Evolutionary conservation across 805 yeast species (phyloP), one percentile per base, ranked within the genome.

Genomic region (Phaffomyces opuntiae): DNA sequence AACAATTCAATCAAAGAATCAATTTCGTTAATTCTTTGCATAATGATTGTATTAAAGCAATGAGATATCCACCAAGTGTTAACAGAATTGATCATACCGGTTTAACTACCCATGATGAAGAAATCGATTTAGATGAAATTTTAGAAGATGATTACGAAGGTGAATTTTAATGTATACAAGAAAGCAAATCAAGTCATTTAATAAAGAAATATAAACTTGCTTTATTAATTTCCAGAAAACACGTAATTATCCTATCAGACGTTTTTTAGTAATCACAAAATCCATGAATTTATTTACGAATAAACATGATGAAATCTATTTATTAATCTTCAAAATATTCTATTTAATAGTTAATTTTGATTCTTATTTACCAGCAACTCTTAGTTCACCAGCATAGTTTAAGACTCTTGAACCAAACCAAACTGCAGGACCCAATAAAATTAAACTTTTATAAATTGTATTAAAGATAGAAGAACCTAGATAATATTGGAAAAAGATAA

Each of bases 31-130:
- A 88, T 68, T 77, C 83, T 40, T 74, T 91, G 53, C 95, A 91
- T 68, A 88, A 89, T 56, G 97, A 91, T 58, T 80, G 87, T 64
- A 95, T 91, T 48, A 86, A 87, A 68, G 88, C 96, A 9, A 88
- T 93, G 97, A 79, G 97, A 58, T 93, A 87, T 66, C 96, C 96
- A 8, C 63, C 63, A 41, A 59, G 61, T 48, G 51, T 50, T 19
- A 59, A 55, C 47, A 55, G 56, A 46, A 48, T 45, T n/a, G 53
- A 52, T 38, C 43, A 47, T 25, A 25, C 35, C 7, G 25, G 24
- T 14, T 16, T 33, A 13, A 25, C 45, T 2, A 44, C 39, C 9
- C 51, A 53, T 3, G 57, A 52, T 40, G 59, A 56, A 24, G 62
- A 57, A 42, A 53, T 55, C 9, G 62, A 57, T 45, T 36, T 56